Evolutionary conservation across 192 early-diverging fungal genomes (phyloP), one percentile per base, ranked within the genome.

Genomic region (Backusella luteola): DNA sequence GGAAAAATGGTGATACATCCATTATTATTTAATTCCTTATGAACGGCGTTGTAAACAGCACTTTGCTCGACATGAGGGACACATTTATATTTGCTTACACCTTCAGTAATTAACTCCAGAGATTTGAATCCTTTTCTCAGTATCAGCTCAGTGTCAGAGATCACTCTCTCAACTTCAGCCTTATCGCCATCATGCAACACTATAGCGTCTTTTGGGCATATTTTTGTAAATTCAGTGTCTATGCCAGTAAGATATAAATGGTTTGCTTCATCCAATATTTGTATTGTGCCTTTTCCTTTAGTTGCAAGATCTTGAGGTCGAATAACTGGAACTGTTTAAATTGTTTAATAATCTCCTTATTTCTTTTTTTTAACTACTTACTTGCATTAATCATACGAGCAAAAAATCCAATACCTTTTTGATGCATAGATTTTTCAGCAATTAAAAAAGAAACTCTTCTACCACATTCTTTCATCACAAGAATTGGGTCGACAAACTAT

Each of bases 1-100:
- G 98, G 98, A 84, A 99, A 99, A 78, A 99, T 99, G 19, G 96
- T 96, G 6, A 99, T 91, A 80, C 95, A 95, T 41, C 85, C 81
- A 35, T 84, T 90, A 32, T 80, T 81, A 74, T 92, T 87, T 36
- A 99, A 78, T 17, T 92, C 87, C 11, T 91, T 84, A 75, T 93
- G 90, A 29, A 99, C 98, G 17, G 88, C 81, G 19, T 85, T 81
- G 80, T 96, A 98, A 84, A 98, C 95, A 6, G 90, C 86, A 66
- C 85, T 80, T 85, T 98, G 97, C 78, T 99, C 94, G 56, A 99
- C 87, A 75, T 96, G 94, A 46, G 98, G 93, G 19, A 88, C 76
- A 63, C 85, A 85, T 82, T 92, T 93, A 76, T 84, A 94, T 42
- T 83, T 68, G 23, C 86, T 83, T 23, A 88, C 90, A 1, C 87